These are phyloP conservation scores for Candida krabiensis DNA, from an alignment of 805 yeast genomes.

Conservation along the genomic window DNA sequence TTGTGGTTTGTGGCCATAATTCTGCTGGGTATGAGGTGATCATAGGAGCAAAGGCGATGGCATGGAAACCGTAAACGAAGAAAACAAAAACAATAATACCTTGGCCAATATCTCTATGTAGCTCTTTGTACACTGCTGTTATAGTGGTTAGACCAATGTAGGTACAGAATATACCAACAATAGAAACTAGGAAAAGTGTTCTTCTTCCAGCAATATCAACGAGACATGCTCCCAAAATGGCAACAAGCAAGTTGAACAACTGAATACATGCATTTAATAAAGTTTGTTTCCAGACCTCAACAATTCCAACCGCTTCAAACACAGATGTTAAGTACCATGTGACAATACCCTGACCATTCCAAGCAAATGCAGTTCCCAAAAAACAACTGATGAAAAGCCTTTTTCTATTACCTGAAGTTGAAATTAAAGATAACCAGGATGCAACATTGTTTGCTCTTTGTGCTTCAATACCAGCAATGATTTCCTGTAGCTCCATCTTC, in stretches of 20 bases:
- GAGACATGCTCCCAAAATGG: slow-evolving; percentile 31
- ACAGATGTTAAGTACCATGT: slow-evolving; percentile 47
- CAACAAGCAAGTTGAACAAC: slow-evolving; percentile 43
- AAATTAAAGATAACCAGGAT: slow-evolving; percentile 34
- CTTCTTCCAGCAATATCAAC: slow-evolving; percentile 37
- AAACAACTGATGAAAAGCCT: slow-evolving; percentile 34
- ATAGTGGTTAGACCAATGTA: slow-evolving; percentile 44
- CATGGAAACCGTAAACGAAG: slow-evolving; percentile 42
- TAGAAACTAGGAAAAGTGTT: slow-evolving; percentile 35
- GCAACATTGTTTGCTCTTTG: slow-evolving; percentile 31
- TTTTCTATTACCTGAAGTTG: slow-evolving; percentile 39
- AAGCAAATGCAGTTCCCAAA: slow-evolving; percentile 35
- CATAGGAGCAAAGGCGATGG: slow-evolving; percentile 45
- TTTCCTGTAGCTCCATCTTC: slow-evolving; percentile 36
- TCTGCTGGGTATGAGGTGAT: slow-evolving; percentile 49
- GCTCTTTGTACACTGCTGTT: slow-evolving; percentile 46
- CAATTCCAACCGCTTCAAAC: slow-evolving; percentile 52
- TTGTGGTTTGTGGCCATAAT: slow-evolving; percentile 30
- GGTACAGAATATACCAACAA: slow-evolving; percentile 36
- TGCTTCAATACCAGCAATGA: slow-evolving; percentile 31
- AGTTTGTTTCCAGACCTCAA: slow-evolving; percentile 43
- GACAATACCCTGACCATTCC: slow-evolving; percentile 47
- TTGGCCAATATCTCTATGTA: slow-evolving; percentile 41
- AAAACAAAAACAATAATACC: slow-evolving; percentile 56
- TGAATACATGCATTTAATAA: slow-evolving; percentile 51